These are phyloP conservation scores for Boletus coccyginus DNA, from an alignment of 768 basidiomycete species.

Conservation along the genomic window DNA sequence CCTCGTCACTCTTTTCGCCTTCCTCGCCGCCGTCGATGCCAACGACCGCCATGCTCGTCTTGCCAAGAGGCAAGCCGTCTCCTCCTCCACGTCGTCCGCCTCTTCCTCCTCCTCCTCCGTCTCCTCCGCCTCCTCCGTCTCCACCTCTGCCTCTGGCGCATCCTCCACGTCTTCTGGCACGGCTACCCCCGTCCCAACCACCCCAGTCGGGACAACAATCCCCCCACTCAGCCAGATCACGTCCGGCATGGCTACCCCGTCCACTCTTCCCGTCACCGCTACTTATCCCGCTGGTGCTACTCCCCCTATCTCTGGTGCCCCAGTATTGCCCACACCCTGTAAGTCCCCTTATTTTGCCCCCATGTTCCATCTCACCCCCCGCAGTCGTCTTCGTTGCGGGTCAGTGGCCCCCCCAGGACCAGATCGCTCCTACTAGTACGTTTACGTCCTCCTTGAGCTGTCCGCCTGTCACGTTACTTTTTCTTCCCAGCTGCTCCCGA, in stretches of 20 bases:
- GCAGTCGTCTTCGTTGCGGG: conserved; percentile 44
- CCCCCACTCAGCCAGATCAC: conserved; percentile 60
- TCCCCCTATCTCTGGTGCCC: conserved; percentile 63
- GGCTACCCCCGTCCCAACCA: conserved; percentile 21
- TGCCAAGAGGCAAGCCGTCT: conserved; percentile 36
- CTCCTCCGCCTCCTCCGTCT: background rate
- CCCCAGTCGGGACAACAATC: conserved; percentile 42
- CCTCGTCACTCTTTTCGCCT: conserved; percentile 44
- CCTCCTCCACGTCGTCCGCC: conserved; percentile 3
- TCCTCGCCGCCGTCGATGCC: conserved; percentile 39
- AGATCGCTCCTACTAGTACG: conserved; percentile 56
- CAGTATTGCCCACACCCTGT: conserved; percentile 65
- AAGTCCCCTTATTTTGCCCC: conserved; percentile 13
- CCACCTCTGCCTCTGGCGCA: background rate
- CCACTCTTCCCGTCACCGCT: conserved; percentile 47
- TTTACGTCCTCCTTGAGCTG: background rate
- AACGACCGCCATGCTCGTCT: conserved; percentile 37
- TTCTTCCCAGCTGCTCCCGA: conserved; percentile 33
- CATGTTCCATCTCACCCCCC: background rate
- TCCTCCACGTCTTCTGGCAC: conserved; percentile 6
- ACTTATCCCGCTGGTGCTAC: conserved; percentile 59
- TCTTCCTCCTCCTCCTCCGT: conserved; percentile 7
- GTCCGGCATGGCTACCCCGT: conserved; percentile 57
- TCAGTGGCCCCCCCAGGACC: conserved; percentile 65
- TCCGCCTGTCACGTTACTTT: background rate